Base-by-base conservation (phyloP, 2,329 filamentous ascomycete species). In the Ophiobolus disseminans region DNA sequence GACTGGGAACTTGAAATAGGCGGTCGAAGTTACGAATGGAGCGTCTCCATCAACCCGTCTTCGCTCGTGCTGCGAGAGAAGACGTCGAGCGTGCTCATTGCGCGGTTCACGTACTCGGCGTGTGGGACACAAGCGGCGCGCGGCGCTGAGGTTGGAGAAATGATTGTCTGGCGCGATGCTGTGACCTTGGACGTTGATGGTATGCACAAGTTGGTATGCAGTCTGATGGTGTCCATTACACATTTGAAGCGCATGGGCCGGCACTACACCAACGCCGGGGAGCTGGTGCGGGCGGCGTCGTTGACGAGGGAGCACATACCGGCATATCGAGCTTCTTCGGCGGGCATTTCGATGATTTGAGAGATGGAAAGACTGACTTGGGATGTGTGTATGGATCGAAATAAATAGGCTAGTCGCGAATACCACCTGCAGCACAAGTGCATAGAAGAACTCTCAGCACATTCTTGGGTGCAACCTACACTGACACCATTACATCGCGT, bases 181-280 rank as follows among this genome's bases (percentile, higher is more conserved):
- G 36, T 70, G 31, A 64, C 61, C 17, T 30, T 53, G 34, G 55
- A 59, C 25, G 41, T 28, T 28, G 55, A 58, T n/a, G 67, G 65
- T 2, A 40, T 63, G 20, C 66, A 66, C 32, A 62, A 57, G 41
- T 56, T 70, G 17, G 54, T 68, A 5, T 65, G 65, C 43, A 56
- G 63, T 21, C 31, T 68, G 20, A 51, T 68, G 49, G 57, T 70
- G n/a, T 57, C 58, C 4, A 21, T 70, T 13, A 52, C 48, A 9
- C 62, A 69, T 32, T 57, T 65, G 39, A 64, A 63, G 40, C 65
- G 58, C 50, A 69, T 70, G 58, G 68, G 60, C 20, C 51, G 54
- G 22, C 53, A 62, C 21, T 61, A 63, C 16, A 50, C 44, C n/a
- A 66, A 65, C 35, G 38, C 40, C 20, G 43, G 35, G 8, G 45